Percentiles rank a stretch among this genome's conserved stretches.
Evolutionary conservation across 805 yeast genomes (phyloP).

Genomic region (Candida michaelii): DNA sequence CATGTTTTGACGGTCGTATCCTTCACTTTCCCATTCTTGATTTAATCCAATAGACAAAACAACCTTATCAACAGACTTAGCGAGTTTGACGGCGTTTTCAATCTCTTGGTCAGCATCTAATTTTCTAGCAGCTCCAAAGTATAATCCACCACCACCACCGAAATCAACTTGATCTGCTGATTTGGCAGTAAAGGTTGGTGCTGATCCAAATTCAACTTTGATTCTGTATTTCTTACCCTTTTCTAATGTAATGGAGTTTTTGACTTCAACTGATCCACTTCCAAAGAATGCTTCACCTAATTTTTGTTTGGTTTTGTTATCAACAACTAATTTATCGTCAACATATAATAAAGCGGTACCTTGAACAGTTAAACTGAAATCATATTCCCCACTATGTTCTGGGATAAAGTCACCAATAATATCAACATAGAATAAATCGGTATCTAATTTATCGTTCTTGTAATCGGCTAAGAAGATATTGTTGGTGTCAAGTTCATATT

Average conservation of each 20-base stretch:
- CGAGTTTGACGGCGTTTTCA: constrained; percentile 23
- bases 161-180: constrained; percentile 13
- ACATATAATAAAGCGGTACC: constrained; percentile 60
- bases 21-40: constrained; percentile 35
- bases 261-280: constrained; percentile 51
- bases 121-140: constrained; percentile 24
- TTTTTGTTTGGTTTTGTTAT: constrained; percentile 53
- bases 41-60: constrained; percentile 30
- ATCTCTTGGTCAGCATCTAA: constrained; percentile 28
- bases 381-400: constrained; percentile 48
- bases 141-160: constrained; percentile 27
- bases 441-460: constrained; percentile 17
- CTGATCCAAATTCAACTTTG: constrained; percentile 48
- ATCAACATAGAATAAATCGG: constrained; percentile 39
- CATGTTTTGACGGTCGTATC: constrained; percentile 31
- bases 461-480: constrained; percentile 23
- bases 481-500: constrained; percentile 18
- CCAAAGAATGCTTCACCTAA: constrained; percentile 50
- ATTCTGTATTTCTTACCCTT: constrained; percentile 46
- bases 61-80: constrained; percentile 31
- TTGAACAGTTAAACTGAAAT: constrained; percentile 49
- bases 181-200: constrained; percentile 16
- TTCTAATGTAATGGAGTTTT: constrained; percentile 34
- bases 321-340: constrained; percentile 52
- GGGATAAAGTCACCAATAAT: constrained; percentile 45